phyloP scores from a whole-genome alignment of 768 basidiomycete species.

The Dentipellis sp. region DNA sequence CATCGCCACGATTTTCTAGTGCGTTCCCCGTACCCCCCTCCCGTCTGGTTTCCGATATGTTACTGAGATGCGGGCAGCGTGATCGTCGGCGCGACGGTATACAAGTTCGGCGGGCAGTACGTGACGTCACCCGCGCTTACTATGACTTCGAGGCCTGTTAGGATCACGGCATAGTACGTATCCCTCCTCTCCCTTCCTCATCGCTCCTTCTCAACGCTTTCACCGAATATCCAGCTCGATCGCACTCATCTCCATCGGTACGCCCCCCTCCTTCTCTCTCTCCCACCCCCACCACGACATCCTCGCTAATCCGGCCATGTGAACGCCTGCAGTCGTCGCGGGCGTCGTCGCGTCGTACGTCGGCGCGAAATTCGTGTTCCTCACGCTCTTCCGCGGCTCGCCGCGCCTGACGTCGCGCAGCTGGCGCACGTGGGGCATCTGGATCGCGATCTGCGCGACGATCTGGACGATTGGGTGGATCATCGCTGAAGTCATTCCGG shows the following conservation, averaged over 20 bases:
- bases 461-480: not conserved
- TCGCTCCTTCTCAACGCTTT: too few relatives aligned
- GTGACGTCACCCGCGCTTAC: too few relatives aligned
- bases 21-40: not conserved
- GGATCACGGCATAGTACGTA: too few relatives aligned
- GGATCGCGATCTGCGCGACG: not conserved
- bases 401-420: not conserved
- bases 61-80: not conserved
- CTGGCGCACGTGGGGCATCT: not conserved
- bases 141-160: too few relatives aligned
- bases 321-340: not conserved
- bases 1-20: not conserved
- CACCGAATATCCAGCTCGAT: too few relatives aligned
- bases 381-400: constrained; percentile 1
- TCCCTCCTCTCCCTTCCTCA: too few relatives aligned
- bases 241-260: too few relatives aligned
- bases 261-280: too few relatives aligned
- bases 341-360: constrained; percentile 1
- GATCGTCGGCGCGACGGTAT: too few relatives aligned
- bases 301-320: too few relatives aligned
- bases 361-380: constrained; percentile 1
- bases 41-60: not conserved
- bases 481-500: constrained; percentile 1
- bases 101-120: too few relatives aligned
- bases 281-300: too few relatives aligned